These are phyloP conservation scores for Cyberlindnera subsufficiens DNA, from an alignment of 805 yeast genomes.

Conservation along the genomic window DNA sequence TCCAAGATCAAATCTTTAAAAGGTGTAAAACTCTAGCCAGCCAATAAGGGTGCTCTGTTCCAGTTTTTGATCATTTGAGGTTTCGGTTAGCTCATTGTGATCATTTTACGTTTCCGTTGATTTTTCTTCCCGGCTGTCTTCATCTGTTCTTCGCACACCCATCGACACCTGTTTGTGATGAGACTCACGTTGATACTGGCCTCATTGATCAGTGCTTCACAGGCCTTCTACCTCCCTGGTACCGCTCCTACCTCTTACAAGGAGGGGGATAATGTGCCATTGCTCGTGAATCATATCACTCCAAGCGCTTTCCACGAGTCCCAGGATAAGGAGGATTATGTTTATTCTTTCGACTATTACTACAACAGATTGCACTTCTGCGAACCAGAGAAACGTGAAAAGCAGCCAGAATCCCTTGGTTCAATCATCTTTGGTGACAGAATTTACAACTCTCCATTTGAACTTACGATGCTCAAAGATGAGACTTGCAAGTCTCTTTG, in stretches of 20 bases:
- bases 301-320: constrained; percentile 51
- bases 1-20: too few relatives aligned
- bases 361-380: constrained; percentile 82
- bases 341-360: constrained; percentile 79
- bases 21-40: too few relatives aligned
- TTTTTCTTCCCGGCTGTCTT: too few relatives aligned
- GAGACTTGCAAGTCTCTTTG: constrained; percentile 68
- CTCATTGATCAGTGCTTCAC: constrained; percentile 5
- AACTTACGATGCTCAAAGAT: constrained; percentile 70
- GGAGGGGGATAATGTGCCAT: constrained; percentile 64
- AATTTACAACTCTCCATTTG: constrained; percentile 87
- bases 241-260: constrained; percentile 90
- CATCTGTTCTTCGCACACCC: too few relatives aligned
- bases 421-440: constrained; percentile 94
- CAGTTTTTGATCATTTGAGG: too few relatives aligned
- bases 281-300: constrained; percentile 85
- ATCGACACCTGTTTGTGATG: neutral
- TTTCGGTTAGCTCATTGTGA: too few relatives aligned
- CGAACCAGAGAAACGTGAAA: constrained; percentile 44
- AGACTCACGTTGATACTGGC: constrained; percentile 3
- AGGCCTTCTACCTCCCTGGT: constrained; percentile 88
- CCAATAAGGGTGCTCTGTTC: too few relatives aligned
- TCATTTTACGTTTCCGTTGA: too few relatives aligned
- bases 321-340: constrained; percentile 41
- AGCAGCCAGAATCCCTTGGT: constrained; percentile 87